Base-by-base conservation (phyloP, 768 basidiomycete genomes). In the Mycena venus region DNA sequence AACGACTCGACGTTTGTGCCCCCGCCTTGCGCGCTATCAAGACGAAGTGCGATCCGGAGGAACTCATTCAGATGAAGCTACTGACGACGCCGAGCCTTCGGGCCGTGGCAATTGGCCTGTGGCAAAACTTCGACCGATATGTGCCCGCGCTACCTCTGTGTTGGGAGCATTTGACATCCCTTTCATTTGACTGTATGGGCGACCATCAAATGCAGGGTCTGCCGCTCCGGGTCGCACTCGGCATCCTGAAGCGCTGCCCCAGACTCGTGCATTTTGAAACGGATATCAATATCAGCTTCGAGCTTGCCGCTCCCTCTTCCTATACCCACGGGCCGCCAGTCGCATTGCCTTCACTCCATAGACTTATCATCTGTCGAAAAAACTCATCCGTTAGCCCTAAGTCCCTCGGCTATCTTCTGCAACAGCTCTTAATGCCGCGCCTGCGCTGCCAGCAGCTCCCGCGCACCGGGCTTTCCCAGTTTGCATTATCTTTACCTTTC, bases 71-170 rank as follows among this genome's bases (percentile, higher is more conserved):
- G 34, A 34, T 53, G 49, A 66, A 66, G 19, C 36, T 66, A 9
- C 65, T 66, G 2, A 55, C 65, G n/a, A 55, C 53, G 3, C 65
- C 65, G 19, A 66, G 21, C 23, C 27, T 66, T 25, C 65, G 65
- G 1, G 38, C 8, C 9, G 51, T 66, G 15, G 10, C 15, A 9
- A 9, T 66, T 1, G 2, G 7, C 4, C 25, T 40, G 3, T 9
- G 5, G 36, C n/a, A 23, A 12, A 34, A 44, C n/a, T 59, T 68
- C 31, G 67, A 68, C 67, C 31, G 56, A 14, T 25, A 3, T 5
- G 27, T 68, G 6, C 67, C 55, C 7, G 27, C 19, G n/a, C 12
- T 58, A n/a, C 67, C 67, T 2, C 42, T 68, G 17, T 42, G 21
- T 14, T 68, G 67, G 67, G 56, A 32, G 19, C 10, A 47, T 10